phyloP scores from a whole-genome alignment of 805 yeast species.

The Spathaspora hagerdaliae region DNA sequence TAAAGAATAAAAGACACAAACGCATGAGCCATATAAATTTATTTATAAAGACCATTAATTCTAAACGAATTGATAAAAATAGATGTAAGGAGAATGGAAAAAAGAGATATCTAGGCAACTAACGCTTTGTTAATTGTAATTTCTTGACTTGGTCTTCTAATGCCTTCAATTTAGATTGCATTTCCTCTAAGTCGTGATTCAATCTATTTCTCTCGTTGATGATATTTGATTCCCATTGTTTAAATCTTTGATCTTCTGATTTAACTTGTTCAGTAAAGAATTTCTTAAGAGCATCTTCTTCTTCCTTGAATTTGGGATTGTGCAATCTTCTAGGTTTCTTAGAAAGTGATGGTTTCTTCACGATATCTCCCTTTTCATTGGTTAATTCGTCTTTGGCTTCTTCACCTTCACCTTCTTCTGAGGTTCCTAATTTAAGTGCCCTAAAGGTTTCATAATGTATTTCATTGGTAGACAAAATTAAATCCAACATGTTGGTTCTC shows the following conservation, averaged over 20 bases:
- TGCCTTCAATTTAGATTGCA: constrained; percentile 70
- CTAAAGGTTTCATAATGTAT: constrained; percentile 79
- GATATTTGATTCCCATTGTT: constrained; percentile 97
- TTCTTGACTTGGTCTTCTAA: constrained; percentile 73
- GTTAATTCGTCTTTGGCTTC: constrained; percentile 25
- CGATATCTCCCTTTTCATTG: constrained; percentile 28
- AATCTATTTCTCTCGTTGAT: constrained; percentile 92
- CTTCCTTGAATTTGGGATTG: constrained; percentile 94
- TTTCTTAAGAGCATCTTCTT: constrained; percentile 89
- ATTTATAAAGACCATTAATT: no score
- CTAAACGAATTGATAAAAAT: background rate
- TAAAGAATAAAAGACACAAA: no score
- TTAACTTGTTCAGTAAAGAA: constrained; percentile 94
- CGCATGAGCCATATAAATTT: no score
- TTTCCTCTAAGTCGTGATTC: constrained; percentile 88
- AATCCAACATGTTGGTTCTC: constrained; percentile 80
- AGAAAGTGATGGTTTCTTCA: constrained; percentile 20
- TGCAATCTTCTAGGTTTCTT: constrained; percentile 54
- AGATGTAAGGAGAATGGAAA: background rate
- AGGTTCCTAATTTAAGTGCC: constrained; percentile 56
- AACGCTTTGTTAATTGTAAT: constrained; percentile 40
- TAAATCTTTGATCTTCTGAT: constrained; percentile 93
- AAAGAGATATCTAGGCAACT: constrained; percentile 1
- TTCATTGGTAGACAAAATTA: constrained; percentile 76
- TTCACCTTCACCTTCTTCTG: constrained; percentile 33